A percentile compares a stretch with the other conserved stretches of the same genome.
phyloP scores from a whole-genome alignment of 208 protist genomes.

The Wallacemonas sp. region DNA sequence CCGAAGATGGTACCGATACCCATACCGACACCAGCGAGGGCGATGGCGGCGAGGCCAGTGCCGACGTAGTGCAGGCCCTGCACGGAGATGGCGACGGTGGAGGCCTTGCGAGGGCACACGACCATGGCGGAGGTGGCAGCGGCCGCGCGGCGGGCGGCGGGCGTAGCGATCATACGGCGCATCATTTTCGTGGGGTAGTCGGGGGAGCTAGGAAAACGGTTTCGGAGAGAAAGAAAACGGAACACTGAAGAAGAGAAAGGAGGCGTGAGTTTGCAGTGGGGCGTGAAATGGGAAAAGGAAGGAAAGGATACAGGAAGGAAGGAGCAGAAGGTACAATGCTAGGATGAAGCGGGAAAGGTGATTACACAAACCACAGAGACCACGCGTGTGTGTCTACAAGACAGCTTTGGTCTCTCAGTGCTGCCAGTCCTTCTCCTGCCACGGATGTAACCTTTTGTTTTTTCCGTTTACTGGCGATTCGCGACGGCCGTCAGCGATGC shows the following conservation, averaged over 20 bases:
- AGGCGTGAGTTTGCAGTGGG: not conserved
- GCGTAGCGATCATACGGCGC: conserved; percentile 43
- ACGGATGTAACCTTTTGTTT: too few relatives aligned
- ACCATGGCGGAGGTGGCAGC: conserved; percentile 37
- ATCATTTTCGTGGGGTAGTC: conserved; percentile 28
- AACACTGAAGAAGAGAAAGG: conserved; percentile 11
- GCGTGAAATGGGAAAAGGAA: not conserved
- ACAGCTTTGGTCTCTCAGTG: too few relatives aligned
- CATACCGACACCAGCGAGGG: conserved; percentile 67
- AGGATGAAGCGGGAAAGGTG: too few relatives aligned
- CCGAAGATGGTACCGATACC: conserved; percentile 77
- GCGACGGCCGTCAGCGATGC: too few relatives aligned
- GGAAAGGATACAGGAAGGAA: not conserved
- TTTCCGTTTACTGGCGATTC: too few relatives aligned
- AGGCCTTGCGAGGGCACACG: conserved; percentile 42
- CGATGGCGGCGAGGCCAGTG: conserved; percentile 76
- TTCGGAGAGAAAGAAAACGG: not conserved
- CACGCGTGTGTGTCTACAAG: too few relatives aligned
- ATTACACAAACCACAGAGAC: too few relatives aligned
- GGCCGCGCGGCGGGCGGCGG: conserved; percentile 26
- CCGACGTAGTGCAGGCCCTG: conserved; percentile 79
- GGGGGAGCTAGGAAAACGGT: not conserved
- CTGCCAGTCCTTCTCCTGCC: too few relatives aligned
- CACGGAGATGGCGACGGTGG: conserved; percentile 72
- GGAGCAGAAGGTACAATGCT: not conserved